Evolutionary conservation across 2,329 filamentous ascomycete genomes (phyloP).

Genomic region (Venturia carpophila): DNA sequence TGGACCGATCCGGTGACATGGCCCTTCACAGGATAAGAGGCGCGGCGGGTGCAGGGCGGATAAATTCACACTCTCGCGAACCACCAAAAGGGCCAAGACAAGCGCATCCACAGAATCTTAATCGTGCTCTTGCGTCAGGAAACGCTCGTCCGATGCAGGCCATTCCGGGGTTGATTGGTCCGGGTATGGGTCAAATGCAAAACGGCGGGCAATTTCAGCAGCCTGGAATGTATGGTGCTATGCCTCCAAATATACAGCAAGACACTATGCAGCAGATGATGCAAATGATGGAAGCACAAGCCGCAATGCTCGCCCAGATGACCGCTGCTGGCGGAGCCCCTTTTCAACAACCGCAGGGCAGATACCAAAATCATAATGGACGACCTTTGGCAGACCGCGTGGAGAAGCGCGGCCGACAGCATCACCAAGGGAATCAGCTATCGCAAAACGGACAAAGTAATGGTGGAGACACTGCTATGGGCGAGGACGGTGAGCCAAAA

Average conservation of each 20-base stretch:
- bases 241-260: constrained; percentile 6
- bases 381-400: constrained; percentile 70
- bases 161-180: background rate
- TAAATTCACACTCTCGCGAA: constrained; percentile 63
- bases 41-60: constrained; percentile 64
- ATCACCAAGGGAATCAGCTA: constrained; percentile 42
- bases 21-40: constrained; percentile 70
- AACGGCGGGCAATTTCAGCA: constrained; percentile 14
- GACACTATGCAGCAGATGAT: constrained; percentile 18
- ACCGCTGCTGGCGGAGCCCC: constrained; percentile 31
- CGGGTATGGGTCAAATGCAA: constrained; percentile 17
- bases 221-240: constrained; percentile 3
- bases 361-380: constrained; percentile 36
- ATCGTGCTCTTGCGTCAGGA: constrained; percentile 16
- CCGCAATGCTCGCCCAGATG: constrained; percentile 74
- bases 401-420: constrained; percentile 28
- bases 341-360: constrained; percentile 46
- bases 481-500: constrained; percentile 31
- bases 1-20: constrained; percentile 71
- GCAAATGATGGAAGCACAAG: constrained; percentile 52
- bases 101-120: constrained; percentile 23
- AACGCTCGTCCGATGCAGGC: constrained; percentile 5
- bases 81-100: constrained; percentile 64
- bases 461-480: constrained; percentile 22
- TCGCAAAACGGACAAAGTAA: constrained; percentile 47